Evolutionary conservation across 768 basidiomycete genomes (phyloP), one percentile per base, ranked within the genome.

Genomic region (Cytidiella melzeri): DNA sequence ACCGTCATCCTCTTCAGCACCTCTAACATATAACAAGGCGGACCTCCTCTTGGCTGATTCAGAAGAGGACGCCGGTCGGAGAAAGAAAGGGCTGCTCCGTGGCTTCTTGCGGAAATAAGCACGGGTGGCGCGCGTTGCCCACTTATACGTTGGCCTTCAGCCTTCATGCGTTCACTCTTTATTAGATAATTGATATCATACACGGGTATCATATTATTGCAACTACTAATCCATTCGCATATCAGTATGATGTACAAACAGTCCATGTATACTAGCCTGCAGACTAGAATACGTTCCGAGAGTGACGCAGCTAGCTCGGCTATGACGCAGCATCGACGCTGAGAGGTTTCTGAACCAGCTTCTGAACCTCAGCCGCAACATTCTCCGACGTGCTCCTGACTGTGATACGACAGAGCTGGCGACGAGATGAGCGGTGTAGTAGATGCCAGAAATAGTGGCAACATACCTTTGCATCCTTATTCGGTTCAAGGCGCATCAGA

Each of bases 351-450:
- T 71, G 70, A 36, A 79, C 42, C 18, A 75, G 62, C 49, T 73
- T 79, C 61, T 82, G 76, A 38, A 87, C 82, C 63, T 87, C 85
- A 3, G 64, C 55, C 36, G 89, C 87, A 7, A 97, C 93, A 9
- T 84, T 79, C 64, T 93, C 93, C 48, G 96, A 97, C 3, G 96
- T 98, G 61, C 92, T 95, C 61, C 96, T 79, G 39, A 97, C 79
- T 5, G 96, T 99, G 52, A 97, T 62, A 28, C 96, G 86, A 68
- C 92, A 97, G 27, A 97, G 73, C 90, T 95, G 61, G 6, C n/a
- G 34, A 36, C 13, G 40, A 43, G 28, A 36, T 24, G 10, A 1
- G 36, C 40, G 28, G 13, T 23, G 18, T 4, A 41, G 12, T 34
- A 11, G 2, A 21, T 28, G 6, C 7, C 37, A 18, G 50, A n/a